Percentiles rank a stretch among this genome's conserved stretches.
These are phyloP conservation scores for Monilinia fructicola DNA, from an alignment of 2,329 filamentous ascomycete species.

Conservation along the genomic window DNA sequence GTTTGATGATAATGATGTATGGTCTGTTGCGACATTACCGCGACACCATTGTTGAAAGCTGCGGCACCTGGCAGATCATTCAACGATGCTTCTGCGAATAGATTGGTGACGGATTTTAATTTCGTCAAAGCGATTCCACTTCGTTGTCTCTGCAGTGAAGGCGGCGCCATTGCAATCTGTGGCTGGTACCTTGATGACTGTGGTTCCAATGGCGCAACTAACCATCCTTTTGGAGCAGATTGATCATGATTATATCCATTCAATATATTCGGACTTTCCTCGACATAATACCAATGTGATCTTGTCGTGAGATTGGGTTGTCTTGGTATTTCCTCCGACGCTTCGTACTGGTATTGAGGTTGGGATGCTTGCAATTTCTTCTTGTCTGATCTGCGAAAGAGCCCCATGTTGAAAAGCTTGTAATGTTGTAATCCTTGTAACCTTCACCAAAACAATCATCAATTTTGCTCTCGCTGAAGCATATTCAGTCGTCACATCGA, in stretches of 20 bases:
- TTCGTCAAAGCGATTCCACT: constrained; percentile 28
- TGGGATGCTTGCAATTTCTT: constrained; percentile 27
- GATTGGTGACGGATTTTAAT: constrained; percentile 35
- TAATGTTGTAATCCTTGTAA: neutral
- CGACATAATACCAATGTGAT: constrained; percentile 13
- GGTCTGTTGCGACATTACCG: constrained; percentile 46
- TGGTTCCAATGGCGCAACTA: constrained; percentile 25
- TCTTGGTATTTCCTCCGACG: constrained; percentile 9
- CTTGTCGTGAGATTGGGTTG: neutral
- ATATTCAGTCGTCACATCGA: neutral
- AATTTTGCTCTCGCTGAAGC: neutral
- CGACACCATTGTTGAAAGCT: constrained; percentile 47
- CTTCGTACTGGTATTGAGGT: constrained; percentile 22
- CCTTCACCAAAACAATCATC: no score
- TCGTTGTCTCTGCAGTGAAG: constrained; percentile 28
- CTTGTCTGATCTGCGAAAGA: constrained; percentile 38
- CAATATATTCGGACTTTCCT: constrained; percentile 2
- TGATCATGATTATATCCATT: constrained; percentile 20
- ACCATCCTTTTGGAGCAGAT: constrained; percentile 29
- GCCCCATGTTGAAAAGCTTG: constrained; percentile 31
- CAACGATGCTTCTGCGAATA: constrained; percentile 44
- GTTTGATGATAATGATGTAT: constrained; percentile 49
- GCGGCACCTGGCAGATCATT: constrained; percentile 39
- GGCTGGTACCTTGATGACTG: constrained; percentile 15
- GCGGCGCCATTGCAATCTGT: constrained; percentile 18